Percentiles rank a stretch among this genome's conserved stretches.
phyloP scores from a whole-genome alignment of 306 rosid species.

The Crataegus laevigata region DNA sequence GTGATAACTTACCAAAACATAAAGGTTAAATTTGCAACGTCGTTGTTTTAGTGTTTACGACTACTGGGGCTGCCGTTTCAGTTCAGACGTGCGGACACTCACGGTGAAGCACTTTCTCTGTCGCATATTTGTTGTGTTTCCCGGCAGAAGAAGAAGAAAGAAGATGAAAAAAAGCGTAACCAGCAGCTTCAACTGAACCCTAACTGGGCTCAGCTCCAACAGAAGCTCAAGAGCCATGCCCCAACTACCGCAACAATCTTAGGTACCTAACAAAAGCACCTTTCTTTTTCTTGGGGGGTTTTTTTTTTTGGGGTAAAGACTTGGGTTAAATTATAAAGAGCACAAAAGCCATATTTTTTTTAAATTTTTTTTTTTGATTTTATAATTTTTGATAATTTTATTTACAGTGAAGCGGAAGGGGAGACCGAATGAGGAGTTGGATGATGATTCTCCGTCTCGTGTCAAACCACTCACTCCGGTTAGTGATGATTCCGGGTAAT shows the following conservation, averaged over 20 bases:
- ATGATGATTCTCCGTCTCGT: constrained; percentile 31
- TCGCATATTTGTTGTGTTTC: neutral
- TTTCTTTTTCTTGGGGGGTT: neutral
- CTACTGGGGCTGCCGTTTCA: no score
- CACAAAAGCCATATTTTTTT: neutral
- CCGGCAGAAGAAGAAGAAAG: neutral
- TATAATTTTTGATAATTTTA: neutral
- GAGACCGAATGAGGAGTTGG: constrained; percentile 39
- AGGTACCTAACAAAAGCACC: constrained; percentile 30
- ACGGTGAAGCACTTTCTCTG: no score
- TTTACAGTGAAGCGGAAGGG: constrained; percentile 77
- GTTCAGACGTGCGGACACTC: no score
- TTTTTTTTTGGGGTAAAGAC: no score
- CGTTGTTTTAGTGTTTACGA: no score
- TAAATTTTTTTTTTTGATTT: no score
- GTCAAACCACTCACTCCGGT: constrained; percentile 60
- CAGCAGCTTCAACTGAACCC: constrained; percentile 47
- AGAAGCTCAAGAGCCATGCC: constrained; percentile 44
- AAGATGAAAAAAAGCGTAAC: constrained; percentile 42
- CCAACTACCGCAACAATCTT: constrained; percentile 30
- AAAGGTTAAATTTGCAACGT: no score
- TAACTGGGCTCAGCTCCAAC: constrained; percentile 79
- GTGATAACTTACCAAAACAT: no score
- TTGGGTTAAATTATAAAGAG: neutral
- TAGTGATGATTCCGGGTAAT: constrained; percentile 69